phyloP scores from a whole-genome alignment of 2,329 filamentous ascomycete genomes.

The Fulvia fulva region DNA sequence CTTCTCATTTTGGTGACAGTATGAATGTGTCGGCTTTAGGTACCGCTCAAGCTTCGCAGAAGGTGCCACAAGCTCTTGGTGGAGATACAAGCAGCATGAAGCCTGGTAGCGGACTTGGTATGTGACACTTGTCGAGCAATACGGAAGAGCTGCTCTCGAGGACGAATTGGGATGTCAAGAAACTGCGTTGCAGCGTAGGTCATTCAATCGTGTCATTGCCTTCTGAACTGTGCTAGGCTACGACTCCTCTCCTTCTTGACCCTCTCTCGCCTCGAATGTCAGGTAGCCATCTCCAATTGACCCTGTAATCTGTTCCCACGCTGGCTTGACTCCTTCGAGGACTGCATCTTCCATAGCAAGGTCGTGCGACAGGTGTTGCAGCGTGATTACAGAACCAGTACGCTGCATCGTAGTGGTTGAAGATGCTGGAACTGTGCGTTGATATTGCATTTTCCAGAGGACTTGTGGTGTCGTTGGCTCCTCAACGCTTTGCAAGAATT shows the following conservation, averaged over 20 bases:
- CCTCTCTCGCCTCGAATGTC: constrained; percentile 62
- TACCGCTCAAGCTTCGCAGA: not conserved
- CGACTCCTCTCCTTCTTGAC: not conserved
- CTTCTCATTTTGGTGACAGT: no score
- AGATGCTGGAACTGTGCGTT: constrained; percentile 39
- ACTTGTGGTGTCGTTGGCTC: constrained; percentile 36
- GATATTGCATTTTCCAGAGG: constrained; percentile 54
- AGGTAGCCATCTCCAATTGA: constrained; percentile 60
- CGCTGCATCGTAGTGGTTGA: constrained; percentile 28
- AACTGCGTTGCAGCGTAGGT: not conserved
- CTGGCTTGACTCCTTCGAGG: constrained; percentile 62
- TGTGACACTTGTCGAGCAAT: no score
- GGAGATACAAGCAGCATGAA: not conserved
- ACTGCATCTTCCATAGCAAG: constrained; percentile 70
- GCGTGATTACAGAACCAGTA: constrained; percentile 35
- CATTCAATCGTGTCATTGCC: not conserved
- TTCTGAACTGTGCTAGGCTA: not conserved
- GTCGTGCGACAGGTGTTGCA: constrained; percentile 56
- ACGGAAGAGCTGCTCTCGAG: no score
- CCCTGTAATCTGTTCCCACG: constrained; percentile 65
- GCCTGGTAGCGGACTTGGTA: not conserved
- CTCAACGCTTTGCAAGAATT: constrained; percentile 40
- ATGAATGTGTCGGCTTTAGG: no score
- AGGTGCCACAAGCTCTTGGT: not conserved
- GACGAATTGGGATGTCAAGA: no score